Conservation (phyloP, 352 stramenopile species). For the Phytophthora cryptogea region DNA sequence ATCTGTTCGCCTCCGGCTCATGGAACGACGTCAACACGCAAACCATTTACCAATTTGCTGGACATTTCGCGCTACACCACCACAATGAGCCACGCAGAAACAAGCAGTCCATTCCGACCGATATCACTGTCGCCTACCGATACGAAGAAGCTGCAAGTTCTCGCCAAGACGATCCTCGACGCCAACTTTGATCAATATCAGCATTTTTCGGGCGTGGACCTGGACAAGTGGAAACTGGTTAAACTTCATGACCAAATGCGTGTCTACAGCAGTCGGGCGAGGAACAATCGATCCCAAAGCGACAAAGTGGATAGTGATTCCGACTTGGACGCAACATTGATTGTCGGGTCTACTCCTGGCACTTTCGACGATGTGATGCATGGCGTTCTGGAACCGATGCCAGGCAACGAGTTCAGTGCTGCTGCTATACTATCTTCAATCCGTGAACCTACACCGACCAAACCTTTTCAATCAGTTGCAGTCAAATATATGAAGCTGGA, state of each 20-base stretch:
- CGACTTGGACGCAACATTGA: conserved; percentile 22
- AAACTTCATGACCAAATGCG: conserved; percentile 28
- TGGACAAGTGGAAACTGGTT: conserved; percentile 27
- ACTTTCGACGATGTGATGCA: conserved; percentile 41
- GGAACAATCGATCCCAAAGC: background rate
- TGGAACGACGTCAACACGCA: background rate
- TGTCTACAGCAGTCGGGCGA: conserved; percentile 13
- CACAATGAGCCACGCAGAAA: background rate
- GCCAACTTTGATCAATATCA: conserved; percentile 41
- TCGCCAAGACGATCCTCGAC: conserved; percentile 33
- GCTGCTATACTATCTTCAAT: conserved; percentile 39
- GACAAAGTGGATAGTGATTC: conserved; percentile 1
- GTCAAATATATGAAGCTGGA: conserved; percentile 43
- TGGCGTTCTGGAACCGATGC: conserved; percentile 22
- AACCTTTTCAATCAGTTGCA: conserved; percentile 39
- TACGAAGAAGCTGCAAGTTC: conserved; percentile 19
- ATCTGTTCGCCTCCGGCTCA: conserved; percentile 3
- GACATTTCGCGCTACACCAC: background rate
- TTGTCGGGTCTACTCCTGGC: conserved; percentile 29
- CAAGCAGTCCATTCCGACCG: conserved; percentile 27
- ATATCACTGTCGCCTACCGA: conserved; percentile 28
- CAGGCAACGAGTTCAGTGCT: conserved; percentile 32
- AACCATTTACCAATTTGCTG: conserved; percentile 17
- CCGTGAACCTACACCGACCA: conserved; percentile 34
- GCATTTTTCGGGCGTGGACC: conserved; percentile 16